Base-by-base conservation (phyloP, 2,329 filamentous ascomycete genomes). In the Colletotrichum godetiae region DNA sequence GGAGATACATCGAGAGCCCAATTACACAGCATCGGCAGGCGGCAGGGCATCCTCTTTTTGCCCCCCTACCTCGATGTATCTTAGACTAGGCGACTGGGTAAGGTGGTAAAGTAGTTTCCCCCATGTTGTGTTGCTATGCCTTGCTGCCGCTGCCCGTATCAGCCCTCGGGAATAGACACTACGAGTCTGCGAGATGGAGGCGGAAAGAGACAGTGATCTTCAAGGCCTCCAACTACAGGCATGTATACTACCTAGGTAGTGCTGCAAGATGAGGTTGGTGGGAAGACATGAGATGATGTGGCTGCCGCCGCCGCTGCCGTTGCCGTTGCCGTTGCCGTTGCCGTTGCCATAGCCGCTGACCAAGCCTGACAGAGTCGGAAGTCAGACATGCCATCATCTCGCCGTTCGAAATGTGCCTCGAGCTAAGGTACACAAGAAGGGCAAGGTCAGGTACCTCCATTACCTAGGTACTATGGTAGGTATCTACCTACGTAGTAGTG, bases 321-420 rank as follows among this genome's bases (percentile, higher is more conserved):
- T 60, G 68, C 72, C 64, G 22, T 65, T 58, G 49, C 67, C 60
- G 69, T 29, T 42, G 49, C 46, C 35, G 37, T 27, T 52, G 61
- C 71, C 33, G 37, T 53, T 61, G 52, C 46, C 33, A 13, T 60
- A 56, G 27, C 31, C n/a, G 65, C 65, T 72, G 52, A 64, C 66
- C 65, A 69, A 72, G 69, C 59, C 66, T 56, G 65, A 31, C 66
- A 57, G 65, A 68, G 52, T 22, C 29, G 49, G 24, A 24, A 33
- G 33, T 29, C 15, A 37, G 61, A 29, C 29, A 64, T 24, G 24
- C 22, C 22, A 11, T n/a, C 29, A 63, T 55, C 42, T 49, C 19
- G 37, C 42, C 42, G 42, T 49, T 49, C 42, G 7, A 8, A n/a
- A 49, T 19, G 42, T 49, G 42, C 42, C 42, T 49, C 42, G 42